These are phyloP conservation scores for Cladorrhinum samala DNA, from an alignment of 495 filamentous ascomycete species.

Conservation along the genomic window DNA sequence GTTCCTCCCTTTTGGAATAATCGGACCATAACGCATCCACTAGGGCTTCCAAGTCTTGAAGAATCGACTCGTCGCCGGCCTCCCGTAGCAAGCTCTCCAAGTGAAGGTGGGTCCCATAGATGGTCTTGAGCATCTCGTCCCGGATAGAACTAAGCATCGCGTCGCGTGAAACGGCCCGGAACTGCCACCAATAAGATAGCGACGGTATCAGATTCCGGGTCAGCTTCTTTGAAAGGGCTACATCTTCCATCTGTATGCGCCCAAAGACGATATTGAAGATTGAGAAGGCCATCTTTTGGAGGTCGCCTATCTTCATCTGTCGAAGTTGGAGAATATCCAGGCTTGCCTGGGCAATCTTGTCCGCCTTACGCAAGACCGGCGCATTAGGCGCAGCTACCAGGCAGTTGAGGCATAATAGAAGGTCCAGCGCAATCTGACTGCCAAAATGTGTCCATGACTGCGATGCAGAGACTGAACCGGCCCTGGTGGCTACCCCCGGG, in stretches of 20 bases:
- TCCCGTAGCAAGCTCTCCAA: constrained; percentile 39
- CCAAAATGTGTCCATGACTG: constrained; percentile 22
- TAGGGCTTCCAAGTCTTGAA: constrained; percentile 45
- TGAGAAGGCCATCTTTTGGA: constrained; percentile 66
- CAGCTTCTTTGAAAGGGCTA: constrained; percentile 51
- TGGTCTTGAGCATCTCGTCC: constrained; percentile 58
- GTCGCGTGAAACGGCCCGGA: constrained; percentile 60
- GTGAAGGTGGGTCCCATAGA: constrained; percentile 60
- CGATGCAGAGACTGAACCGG: constrained; percentile 17
- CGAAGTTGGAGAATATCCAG: constrained; percentile 59
- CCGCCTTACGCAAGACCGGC: constrained; percentile 55
- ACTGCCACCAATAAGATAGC: constrained; percentile 65
- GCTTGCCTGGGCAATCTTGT: constrained; percentile 51
- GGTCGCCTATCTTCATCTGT: constrained; percentile 47
- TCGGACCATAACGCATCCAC: constrained; percentile 60
- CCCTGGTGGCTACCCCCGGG: constrained; percentile 30
- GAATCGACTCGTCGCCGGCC: constrained; percentile 23
- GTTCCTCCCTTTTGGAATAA: constrained; percentile 63
- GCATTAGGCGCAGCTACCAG: constrained; percentile 65
- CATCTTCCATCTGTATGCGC: constrained; percentile 60
- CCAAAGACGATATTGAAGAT: constrained; percentile 66
- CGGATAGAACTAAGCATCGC: constrained; percentile 57
- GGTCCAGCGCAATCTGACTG: constrained; percentile 43
- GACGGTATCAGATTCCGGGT: constrained; percentile 60
- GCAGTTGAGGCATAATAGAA: constrained; percentile 58